A percentile compares a stretch with the other conserved stretches of the same genome.
These are phyloP conservation scores for Cymbomonas tetramitiformis DNA, from an alignment of 139 green algal species.

Conservation along the genomic window DNA sequence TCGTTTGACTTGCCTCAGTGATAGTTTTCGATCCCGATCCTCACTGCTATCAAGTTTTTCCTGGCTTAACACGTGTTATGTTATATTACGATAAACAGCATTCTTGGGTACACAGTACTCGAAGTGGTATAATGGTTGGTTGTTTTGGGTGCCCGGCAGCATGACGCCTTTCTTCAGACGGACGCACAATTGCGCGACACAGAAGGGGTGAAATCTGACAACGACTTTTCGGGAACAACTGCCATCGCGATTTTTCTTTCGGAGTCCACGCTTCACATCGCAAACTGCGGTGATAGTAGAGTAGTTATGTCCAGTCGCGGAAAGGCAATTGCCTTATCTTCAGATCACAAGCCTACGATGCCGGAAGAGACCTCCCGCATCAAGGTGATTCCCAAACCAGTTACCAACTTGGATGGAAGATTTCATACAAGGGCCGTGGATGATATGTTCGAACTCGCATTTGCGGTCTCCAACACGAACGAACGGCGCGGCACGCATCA, in stretches of 20 bases:
- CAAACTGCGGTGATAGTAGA: slow-evolving; percentile 38
- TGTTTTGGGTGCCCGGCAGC: neutral
- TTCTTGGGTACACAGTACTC: no score
- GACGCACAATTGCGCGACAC: slow-evolving; percentile 2
- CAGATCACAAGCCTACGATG: slow-evolving; percentile 28
- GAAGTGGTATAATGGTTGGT: no score
- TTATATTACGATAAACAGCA: no score
- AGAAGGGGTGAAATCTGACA: neutral
- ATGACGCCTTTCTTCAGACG: slow-evolving; percentile 7
- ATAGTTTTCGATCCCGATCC: neutral
- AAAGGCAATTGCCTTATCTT: slow-evolving; percentile 28
- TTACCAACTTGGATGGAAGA: no score
- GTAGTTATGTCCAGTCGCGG: slow-evolving; percentile 30
- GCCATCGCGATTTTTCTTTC: slow-evolving; percentile 24
- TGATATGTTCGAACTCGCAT: no score
- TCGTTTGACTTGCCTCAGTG: neutral
- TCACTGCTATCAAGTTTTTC: neutral
- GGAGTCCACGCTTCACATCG: slow-evolving; percentile 28
- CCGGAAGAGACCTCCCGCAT: slow-evolving; percentile 28
- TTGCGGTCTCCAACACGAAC: no score
- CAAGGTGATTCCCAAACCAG: no score
- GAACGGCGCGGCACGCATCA: no score
- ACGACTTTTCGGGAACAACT: slow-evolving; percentile 22
- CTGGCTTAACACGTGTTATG: no score
- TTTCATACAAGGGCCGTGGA: no score